Evolutionary conservation across 1,139 yeast species (phyloP).

Genomic region (Magnusiomyces paraingens): DNA sequence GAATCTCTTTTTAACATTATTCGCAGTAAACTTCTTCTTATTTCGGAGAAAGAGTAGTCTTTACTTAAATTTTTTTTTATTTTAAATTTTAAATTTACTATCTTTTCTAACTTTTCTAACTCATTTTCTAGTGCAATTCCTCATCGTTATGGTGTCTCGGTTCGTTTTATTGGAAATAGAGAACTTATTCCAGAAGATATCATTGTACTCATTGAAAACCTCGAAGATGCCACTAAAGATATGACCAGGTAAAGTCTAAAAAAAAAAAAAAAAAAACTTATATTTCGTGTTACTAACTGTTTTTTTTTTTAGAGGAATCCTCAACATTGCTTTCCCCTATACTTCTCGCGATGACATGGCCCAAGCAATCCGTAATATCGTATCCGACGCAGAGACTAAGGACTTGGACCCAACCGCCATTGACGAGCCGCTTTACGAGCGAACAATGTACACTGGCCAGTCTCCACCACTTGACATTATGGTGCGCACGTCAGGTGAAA

Average conservation of each 20-base stretch:
- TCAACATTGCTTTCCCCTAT: constrained; percentile 93
- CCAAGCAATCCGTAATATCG: constrained; percentile 52
- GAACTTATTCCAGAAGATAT: constrained; percentile 66
- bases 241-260: constrained; percentile 36
- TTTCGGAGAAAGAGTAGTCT: constrained; percentile 44
- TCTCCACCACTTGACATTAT: constrained; percentile 77
- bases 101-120: no score
- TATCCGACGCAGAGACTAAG: constrained; percentile 35
- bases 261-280: no score
- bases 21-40: constrained; percentile 13
- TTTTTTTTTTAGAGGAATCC: constrained; percentile 45
- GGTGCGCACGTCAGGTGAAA: constrained; percentile 82
- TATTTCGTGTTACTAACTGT: no score
- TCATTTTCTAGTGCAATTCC: constrained; percentile 51
- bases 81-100: no score
- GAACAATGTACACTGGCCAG: constrained; percentile 56
- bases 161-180: constrained; percentile 68
- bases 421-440: constrained; percentile 43
- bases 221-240: constrained; percentile 59
- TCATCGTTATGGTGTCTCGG: constrained; percentile 68
- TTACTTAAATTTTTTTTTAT: not conserved
- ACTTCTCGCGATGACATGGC: constrained; percentile 91
- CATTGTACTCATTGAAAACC: constrained; percentile 49
- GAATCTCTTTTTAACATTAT: constrained; percentile 45
- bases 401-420: constrained; percentile 32